These are phyloP conservation scores for Boletus rufocinnamomeus DNA, from an alignment of 768 basidiomycete genomes.

Conservation along the genomic window DNA sequence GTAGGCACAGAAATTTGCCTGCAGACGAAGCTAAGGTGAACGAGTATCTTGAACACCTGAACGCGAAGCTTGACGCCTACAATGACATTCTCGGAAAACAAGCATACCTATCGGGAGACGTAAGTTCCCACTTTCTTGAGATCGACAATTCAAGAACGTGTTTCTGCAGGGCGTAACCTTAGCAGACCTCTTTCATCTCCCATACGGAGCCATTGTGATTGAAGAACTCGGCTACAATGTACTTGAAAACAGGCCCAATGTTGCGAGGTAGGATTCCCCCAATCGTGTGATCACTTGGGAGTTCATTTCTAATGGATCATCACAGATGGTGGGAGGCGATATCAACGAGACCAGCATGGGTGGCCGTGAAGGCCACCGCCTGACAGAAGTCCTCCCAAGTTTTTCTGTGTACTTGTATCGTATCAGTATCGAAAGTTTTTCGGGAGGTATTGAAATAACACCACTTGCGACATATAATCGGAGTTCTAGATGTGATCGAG, in stretches of 20 bases:
- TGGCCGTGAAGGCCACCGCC: conserved; percentile 42
- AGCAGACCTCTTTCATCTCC: conserved; percentile 49
- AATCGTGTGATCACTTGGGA: too few relatives aligned
- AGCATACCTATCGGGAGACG: conserved; percentile 58
- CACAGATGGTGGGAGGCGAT: conserved; percentile 56
- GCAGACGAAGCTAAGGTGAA: conserved; percentile 29
- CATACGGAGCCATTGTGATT: conserved; percentile 37
- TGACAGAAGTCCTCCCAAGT: not conserved
- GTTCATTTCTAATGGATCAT: not conserved
- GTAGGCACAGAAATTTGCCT: conserved; percentile 10
- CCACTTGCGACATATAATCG: not conserved
- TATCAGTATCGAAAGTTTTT: not conserved
- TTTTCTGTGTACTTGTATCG: conserved; percentile 2
- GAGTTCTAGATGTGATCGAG: not conserved
- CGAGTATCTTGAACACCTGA: conserved; percentile 28
- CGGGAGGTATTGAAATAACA: not conserved
- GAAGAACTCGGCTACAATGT: conserved; percentile 26
- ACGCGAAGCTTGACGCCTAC: conserved; percentile 49
- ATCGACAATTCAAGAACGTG: not conserved
- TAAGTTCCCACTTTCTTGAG: conserved; percentile 23
- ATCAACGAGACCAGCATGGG: conserved; percentile 48
- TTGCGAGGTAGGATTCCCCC: conserved; percentile 24
- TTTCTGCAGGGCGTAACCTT: conserved; percentile 41
- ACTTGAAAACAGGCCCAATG: conserved; percentile 28
- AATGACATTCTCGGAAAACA: conserved; percentile 54